Evolutionary conservation across 2,329 filamentous ascomycete species (phyloP), one percentile per base, ranked within the genome.

Genomic region (Helotiales sp.): DNA sequence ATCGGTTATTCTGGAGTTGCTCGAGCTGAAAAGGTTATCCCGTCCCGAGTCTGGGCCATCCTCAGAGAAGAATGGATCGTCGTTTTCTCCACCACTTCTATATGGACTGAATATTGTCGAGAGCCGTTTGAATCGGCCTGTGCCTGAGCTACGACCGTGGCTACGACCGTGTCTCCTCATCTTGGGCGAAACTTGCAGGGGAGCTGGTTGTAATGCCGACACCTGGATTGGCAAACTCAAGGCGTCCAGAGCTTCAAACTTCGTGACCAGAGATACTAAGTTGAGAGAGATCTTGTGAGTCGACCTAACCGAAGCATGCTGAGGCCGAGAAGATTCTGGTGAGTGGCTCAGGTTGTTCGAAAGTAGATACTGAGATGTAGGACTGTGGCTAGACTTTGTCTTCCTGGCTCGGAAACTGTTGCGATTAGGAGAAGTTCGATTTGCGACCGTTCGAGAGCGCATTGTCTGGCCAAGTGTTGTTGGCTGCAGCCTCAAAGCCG

Each of bases 161-260:
- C 30, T 44, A 15, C 29, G 46, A 53, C 57, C 55, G 1, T 46
- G 48, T 44, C 24, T 53, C 3, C 56, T 33, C 0, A 55, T 54
- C 2, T 55, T 59, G 6, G 52, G 57, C 5, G 56, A 54, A 5
- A 61, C 36, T 2, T 64, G 55, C 1, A 66, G 44, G 10, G 63
- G 66, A 19, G 63, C 59, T 2, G 64, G 63, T 30, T 62, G 61
- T n/a, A 66, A 58, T 9, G 58, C 40, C 12, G 40, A 27, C 8
- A 51, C 31, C 5, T 60, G 51, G 17, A 61, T 42, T 3, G 64
- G 63, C 10, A 66, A 49, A 57, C 63, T 66, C 3, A 66, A 8
- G 2, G 64, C 57, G 58, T 70, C 67, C 7, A 70, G 61, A 7
- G 59, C 61, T 61, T 71, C 69, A 48, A 71, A 71, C 36, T 60